Percentiles rank a stretch among this genome's conserved stretches.
phyloP scores from a whole-genome alignment of 2,329 filamentous ascomycete species.

The Diaporthe citri region DNA sequence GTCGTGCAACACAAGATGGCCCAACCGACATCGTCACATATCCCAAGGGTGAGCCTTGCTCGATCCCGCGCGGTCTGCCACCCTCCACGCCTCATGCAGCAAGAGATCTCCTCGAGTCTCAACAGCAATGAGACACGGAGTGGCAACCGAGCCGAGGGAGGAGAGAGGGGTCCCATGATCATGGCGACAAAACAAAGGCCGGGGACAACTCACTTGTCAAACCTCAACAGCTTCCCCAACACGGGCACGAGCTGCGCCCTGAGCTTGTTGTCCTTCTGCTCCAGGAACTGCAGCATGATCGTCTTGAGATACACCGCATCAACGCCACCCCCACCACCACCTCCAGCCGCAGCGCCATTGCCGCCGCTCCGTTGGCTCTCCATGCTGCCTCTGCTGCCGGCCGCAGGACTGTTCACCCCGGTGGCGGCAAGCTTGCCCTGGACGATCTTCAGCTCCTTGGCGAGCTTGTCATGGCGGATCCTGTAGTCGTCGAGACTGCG shows the following conservation, averaged over 20 bases:
- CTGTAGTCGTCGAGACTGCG: slow-evolving; percentile 83
- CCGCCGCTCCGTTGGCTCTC: slow-evolving; percentile 60
- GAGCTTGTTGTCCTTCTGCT: slow-evolving; percentile 83
- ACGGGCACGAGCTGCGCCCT: slow-evolving; percentile 83
- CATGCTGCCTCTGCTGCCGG: slow-evolving; percentile 55
- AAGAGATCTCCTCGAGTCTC: not conserved
- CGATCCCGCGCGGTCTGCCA: slow-evolving; percentile 15
- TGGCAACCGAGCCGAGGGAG: not conserved
- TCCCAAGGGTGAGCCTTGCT: slow-evolving; percentile 20
- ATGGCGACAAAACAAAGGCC: slow-evolving; percentile 10
- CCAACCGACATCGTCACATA: not conserved
- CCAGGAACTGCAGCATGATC: slow-evolving; percentile 83
- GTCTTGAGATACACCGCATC: slow-evolving; percentile 82
- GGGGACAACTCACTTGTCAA: slow-evolving; percentile 74
- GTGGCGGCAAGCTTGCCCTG: slow-evolving; percentile 59
- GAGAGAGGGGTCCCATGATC: too few relatives aligned
- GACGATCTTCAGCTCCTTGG: slow-evolving; percentile 71
- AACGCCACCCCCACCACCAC: slow-evolving; percentile 44
- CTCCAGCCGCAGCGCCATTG: slow-evolving; percentile 42
- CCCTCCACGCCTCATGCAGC: not conserved
- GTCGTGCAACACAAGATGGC: slow-evolving; percentile 16
- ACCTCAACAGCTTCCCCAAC: slow-evolving; percentile 79
- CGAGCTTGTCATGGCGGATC: slow-evolving; percentile 81
- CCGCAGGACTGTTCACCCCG: slow-evolving; percentile 48
- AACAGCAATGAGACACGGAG: too few relatives aligned